phyloP scores from a whole-genome alignment of 208 protist genomes.

The Leishmania aethiopica region DNA sequence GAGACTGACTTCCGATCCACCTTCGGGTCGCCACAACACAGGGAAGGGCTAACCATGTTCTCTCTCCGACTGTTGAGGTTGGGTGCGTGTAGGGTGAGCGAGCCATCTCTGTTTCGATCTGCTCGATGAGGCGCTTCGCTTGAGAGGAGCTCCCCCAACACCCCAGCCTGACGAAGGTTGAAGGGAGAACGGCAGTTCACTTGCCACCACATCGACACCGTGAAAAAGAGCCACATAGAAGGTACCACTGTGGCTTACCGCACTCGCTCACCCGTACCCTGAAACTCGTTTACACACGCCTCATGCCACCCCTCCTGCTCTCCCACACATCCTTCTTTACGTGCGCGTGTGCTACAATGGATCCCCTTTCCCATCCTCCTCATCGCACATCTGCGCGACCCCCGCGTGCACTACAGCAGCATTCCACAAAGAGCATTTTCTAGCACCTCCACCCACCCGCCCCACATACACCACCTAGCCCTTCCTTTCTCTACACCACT shows the following conservation, averaged over 20 bases:
- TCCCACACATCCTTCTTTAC: background rate
- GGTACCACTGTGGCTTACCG: background rate
- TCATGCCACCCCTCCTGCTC: background rate
- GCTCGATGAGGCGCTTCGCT: background rate
- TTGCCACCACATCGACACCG: background rate
- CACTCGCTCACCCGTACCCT: background rate
- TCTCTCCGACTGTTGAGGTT: background rate
- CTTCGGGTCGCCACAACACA: background rate
- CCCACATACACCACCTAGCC: background rate
- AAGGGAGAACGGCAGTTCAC: background rate
- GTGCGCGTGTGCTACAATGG: background rate
- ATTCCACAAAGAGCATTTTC: background rate
- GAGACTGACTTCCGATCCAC: background rate
- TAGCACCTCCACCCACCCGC: background rate
- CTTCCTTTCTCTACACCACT: background rate
- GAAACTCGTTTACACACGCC: background rate
- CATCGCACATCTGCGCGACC: background rate
- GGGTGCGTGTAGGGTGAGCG: background rate
- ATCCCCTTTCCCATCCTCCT: background rate
- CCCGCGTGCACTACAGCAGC: background rate
- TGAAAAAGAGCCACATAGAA: background rate
- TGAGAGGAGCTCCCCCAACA: background rate
- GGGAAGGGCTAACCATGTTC: background rate
- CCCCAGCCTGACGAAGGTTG: background rate
- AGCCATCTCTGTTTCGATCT: background rate